These are phyloP conservation scores for Fusarium staphyleae DNA, from an alignment of 2,329 filamentous ascomycete genomes.

Conservation along the genomic window DNA sequence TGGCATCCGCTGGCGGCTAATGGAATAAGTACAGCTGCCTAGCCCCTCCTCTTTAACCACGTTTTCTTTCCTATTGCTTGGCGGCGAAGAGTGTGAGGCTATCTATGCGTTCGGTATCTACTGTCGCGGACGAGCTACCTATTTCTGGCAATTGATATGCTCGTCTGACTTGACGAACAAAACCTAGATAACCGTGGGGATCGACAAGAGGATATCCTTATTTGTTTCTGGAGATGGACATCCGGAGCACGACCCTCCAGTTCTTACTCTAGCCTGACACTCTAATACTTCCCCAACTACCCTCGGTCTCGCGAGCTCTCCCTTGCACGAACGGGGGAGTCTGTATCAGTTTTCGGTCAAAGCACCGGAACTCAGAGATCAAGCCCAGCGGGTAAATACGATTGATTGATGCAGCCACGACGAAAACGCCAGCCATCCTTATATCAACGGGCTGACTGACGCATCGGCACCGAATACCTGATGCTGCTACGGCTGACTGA, in stretches of 20 bases:
- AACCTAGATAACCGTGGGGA: background rate
- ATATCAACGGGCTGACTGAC: background rate
- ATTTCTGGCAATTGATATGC: slow-evolving; percentile 3
- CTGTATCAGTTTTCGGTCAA: background rate
- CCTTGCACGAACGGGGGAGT: background rate
- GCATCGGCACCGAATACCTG: slow-evolving; percentile 18
- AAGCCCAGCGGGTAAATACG: no score
- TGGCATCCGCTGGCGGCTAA: background rate
- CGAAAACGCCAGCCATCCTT: slow-evolving; percentile 11
- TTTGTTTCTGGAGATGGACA: background rate
- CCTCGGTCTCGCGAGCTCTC: no score
- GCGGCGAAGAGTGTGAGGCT: background rate
- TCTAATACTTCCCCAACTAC: no score
- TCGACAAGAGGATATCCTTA: background rate
- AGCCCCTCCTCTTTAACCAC: background rate
- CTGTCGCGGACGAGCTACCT: background rate
- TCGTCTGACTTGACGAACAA: background rate
- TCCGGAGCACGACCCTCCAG: background rate
- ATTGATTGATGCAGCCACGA: background rate
- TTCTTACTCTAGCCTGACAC: no score
- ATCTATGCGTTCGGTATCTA: slow-evolving; percentile 4
- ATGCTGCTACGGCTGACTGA: background rate
- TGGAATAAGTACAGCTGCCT: background rate
- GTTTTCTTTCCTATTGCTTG: background rate
- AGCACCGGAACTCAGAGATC: no score